Base-by-base conservation (phyloP, 768 basidiomycete species). In the Tylopilus subfusipes region DNA sequence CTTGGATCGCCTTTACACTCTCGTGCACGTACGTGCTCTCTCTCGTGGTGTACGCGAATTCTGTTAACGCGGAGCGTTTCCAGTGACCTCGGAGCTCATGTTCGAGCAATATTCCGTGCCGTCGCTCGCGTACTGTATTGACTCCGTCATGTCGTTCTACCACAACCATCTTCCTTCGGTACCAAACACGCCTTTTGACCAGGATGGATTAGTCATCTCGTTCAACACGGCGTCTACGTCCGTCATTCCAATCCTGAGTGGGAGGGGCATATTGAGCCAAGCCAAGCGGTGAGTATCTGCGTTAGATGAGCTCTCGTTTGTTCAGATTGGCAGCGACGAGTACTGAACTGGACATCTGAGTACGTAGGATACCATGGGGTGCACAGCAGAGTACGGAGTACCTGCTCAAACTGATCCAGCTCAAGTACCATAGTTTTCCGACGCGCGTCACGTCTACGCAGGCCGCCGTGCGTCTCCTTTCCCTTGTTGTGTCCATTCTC, bases 61-160 rank as follows among this genome's bases (percentile, higher is more conserved):
- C 30, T 8, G 27, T 42, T 36, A 6, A 53, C 40, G 46, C n/a
- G 7, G 33, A 42, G 47, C 27, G 39, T 34, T 29, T 42, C 42
- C 63, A 95, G 93, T 97, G 52, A 96, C 94, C 10, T 94, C 94
- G 0, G 97, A 99, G 65, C 84, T 99, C 29, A 83, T 99, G 73
- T 99, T 99, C 66, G 97, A 99, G 73, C 80, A 85, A 42, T 99
- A 98, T 67, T 78, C 79, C 5, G 92, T 87, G 5, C 95, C 96
- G 1, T 84, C 87, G 6, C 77, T 98, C 44, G 77, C 90, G 5
- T 98, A 90, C 72, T 91, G 90, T 50, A 76, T 97, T 53, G 97
- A 99, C 65, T 85, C 88, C 12, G 73, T 93, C 56, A 92, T 97
- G 83, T 93, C 95, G 4, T 95, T 97, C 67, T 92, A 94, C 65